These are phyloP conservation scores for Coemansia sp. DNA, from an alignment of 192 early-diverging fungal genomes.

Conservation along the genomic window DNA sequence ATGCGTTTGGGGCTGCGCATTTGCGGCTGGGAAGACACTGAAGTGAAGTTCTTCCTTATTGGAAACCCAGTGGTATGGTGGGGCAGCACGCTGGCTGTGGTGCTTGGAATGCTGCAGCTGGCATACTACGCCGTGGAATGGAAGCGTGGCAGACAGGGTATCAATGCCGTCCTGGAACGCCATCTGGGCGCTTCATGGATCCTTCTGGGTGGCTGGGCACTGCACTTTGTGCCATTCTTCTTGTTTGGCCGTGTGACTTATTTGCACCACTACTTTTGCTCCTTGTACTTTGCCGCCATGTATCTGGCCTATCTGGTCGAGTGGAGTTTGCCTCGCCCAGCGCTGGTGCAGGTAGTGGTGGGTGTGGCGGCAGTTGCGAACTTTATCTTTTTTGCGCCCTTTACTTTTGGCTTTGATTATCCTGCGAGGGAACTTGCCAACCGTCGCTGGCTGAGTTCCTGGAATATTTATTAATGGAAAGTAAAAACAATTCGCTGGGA, in stretches of 20 bases:
- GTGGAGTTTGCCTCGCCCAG: conserved; percentile 60
- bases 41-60: conserved; percentile 88
- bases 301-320: conserved; percentile 74
- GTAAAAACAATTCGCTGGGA: neutral
- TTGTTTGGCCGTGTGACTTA: conserved; percentile 97
- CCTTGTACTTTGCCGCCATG: conserved; percentile 89
- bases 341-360: conserved; percentile 6
- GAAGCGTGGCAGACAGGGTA: conserved; percentile 46
- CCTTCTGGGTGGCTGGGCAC: conserved; percentile 81
- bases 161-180: conserved; percentile 60
- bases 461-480: conserved; percentile 64
- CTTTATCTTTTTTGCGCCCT: conserved; percentile 76
- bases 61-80: conserved; percentile 95
- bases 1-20: conserved; percentile 84
- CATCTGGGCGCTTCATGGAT: conserved; percentile 72
- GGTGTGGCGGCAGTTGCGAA: conserved; percentile 50
- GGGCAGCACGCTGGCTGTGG: conserved; percentile 58
- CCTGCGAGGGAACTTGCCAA: conserved; percentile 58
- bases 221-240: conserved; percentile 93
- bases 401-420: conserved; percentile 79
- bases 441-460: conserved; percentile 69
- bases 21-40: conserved; percentile 85
- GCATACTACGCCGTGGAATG: conserved; percentile 54
- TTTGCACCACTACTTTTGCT: conserved; percentile 96
- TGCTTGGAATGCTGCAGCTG: conserved; percentile 22